Conservation (phyloP, 129 eudicot genomes). For the Flaveria ramosissima region DNA sequence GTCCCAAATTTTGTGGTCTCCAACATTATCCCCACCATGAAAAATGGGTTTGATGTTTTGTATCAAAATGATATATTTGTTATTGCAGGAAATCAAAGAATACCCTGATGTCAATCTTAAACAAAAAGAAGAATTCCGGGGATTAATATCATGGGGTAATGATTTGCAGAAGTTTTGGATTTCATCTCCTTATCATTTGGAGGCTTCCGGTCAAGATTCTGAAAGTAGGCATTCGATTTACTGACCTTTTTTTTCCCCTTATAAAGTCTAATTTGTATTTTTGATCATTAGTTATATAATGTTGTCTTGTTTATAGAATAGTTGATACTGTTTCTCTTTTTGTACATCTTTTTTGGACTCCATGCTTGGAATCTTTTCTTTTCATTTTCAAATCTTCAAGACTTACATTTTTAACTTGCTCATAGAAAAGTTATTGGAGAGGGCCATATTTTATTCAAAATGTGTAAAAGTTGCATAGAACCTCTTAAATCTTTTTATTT, state of each 20-base stretch:
- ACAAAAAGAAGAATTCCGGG: slow-evolving; percentile 3
- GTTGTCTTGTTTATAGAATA: neutral
- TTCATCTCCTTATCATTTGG: slow-evolving; percentile 42
- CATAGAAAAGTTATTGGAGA: neutral
- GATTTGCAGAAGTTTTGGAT: slow-evolving; percentile 27
- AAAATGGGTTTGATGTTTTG: neutral
- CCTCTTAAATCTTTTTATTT: neutral
- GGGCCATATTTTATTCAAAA: neutral
- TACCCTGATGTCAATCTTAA: slow-evolving; percentile 32
- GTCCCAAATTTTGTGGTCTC: neutral
- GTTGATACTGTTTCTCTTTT: neutral
- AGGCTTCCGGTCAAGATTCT: slow-evolving; percentile 4
- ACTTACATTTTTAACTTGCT: neutral
- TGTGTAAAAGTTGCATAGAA: neutral
- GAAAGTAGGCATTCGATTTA: slow-evolving; percentile 24
- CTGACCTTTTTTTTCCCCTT: neutral
- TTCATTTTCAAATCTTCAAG: neutral
- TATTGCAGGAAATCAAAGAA: slow-evolving; percentile 36
- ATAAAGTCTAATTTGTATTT: neutral
- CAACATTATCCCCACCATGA: neutral
- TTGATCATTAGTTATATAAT: neutral
- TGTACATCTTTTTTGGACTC: neutral
- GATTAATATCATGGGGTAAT: slow-evolving; percentile 22
- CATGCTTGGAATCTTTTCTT: neutral
- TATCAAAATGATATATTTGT: slow-evolving; percentile 9